A percentile compares a stretch with the other conserved stretches of the same genome.
These are phyloP conservation scores for Pestalotiopsis sp. DNA, from an alignment of 2,329 filamentous ascomycete genomes.

Conservation along the genomic window DNA sequence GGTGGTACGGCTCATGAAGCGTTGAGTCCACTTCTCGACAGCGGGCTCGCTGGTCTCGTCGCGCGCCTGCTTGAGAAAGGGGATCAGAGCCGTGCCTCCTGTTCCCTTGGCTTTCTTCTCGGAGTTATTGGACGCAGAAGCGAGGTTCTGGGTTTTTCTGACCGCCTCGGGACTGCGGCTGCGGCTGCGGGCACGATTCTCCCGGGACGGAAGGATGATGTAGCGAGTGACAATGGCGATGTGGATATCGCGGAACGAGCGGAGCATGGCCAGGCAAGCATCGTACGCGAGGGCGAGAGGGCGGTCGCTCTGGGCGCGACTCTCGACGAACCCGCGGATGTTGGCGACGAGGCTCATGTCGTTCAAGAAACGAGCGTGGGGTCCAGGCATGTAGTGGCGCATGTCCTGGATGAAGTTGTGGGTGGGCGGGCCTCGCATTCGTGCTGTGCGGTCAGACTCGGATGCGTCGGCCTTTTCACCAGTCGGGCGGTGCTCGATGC, in stretches of 20 bases:
- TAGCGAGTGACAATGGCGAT: conserved; percentile 96
- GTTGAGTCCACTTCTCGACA: conserved; percentile 66
- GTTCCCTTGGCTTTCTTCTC: conserved; percentile 78
- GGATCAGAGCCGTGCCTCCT: conserved; percentile 90
- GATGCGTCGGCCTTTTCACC: conserved; percentile 64
- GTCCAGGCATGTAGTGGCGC: conserved; percentile 95
- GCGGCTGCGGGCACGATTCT: conserved; percentile 67
- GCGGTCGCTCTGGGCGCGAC: conserved; percentile 57
- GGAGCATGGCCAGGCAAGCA: conserved; percentile 76
- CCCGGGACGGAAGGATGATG: conserved; percentile 86
- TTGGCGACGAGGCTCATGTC: conserved; percentile 82
- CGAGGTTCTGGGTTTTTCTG: conserved; percentile 55
- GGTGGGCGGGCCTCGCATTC: conserved; percentile 46
- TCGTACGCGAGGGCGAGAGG: conserved; percentile 83
- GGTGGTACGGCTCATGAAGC: conserved; percentile 59
- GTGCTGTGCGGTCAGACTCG: conserved; percentile 48
- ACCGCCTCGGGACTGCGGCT: conserved; percentile 58
- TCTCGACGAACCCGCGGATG: conserved; percentile 80
- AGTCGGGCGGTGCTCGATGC: conserved; percentile 87
- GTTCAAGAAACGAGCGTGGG: conserved; percentile 85
- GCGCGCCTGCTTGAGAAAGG: conserved; percentile 93
- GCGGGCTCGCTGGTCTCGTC: conserved; percentile 95
- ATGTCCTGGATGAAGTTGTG: conserved; percentile 97
- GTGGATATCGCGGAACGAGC: conserved; percentile 83
- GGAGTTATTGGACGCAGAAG: conserved; percentile 55